phyloP scores from a whole-genome alignment of 2,329 filamentous ascomycete genomes.

The Thelonectria rubi region DNA sequence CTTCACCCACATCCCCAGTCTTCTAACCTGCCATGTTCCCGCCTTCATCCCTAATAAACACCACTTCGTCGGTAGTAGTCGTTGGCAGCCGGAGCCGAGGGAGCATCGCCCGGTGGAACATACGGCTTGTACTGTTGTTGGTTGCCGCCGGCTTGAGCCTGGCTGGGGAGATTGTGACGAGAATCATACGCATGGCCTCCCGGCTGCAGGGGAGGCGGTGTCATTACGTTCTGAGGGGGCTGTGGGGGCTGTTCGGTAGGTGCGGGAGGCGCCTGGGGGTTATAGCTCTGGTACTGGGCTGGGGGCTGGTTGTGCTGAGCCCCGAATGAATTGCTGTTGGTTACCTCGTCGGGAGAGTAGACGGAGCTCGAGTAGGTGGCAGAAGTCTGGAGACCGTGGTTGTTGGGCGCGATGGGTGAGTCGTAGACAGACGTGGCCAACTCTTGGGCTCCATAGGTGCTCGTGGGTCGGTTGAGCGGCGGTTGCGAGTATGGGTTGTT shows the following conservation, averaged over 20 bases:
- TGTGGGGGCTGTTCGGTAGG: conserved; percentile 49
- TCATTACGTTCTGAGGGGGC: conserved; percentile 45
- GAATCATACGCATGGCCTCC: conserved; percentile 59
- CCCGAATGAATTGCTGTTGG: conserved; percentile 42
- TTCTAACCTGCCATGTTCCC: background rate
- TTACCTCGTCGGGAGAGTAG: conserved; percentile 58
- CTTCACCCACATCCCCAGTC: background rate
- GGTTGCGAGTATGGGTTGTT: conserved; percentile 56
- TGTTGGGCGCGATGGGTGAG: conserved; percentile 70
- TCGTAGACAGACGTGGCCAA: conserved; percentile 81
- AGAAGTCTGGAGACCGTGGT: conserved; percentile 47
- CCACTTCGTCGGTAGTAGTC: conserved; percentile 65
- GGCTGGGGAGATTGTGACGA: conserved; percentile 60
- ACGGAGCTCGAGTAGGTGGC: conserved; percentile 57
- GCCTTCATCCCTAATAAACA: conserved; percentile 40
- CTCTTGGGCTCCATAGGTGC: conserved; percentile 79
- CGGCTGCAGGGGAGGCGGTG: conserved; percentile 56
- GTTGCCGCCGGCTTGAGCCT: conserved; percentile 46
- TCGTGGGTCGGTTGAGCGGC: conserved; percentile 66
- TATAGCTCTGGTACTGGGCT: conserved; percentile 56
- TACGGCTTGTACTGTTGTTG: conserved; percentile 70
- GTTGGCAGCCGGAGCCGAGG: conserved; percentile 60
- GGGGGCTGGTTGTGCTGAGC: conserved; percentile 45
- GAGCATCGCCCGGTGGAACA: conserved; percentile 58
- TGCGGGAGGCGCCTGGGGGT: conserved; percentile 53